Evolutionary conservation across 345 rosid genomes (phyloP).

Genomic region (Salix suchowensis): DNA sequence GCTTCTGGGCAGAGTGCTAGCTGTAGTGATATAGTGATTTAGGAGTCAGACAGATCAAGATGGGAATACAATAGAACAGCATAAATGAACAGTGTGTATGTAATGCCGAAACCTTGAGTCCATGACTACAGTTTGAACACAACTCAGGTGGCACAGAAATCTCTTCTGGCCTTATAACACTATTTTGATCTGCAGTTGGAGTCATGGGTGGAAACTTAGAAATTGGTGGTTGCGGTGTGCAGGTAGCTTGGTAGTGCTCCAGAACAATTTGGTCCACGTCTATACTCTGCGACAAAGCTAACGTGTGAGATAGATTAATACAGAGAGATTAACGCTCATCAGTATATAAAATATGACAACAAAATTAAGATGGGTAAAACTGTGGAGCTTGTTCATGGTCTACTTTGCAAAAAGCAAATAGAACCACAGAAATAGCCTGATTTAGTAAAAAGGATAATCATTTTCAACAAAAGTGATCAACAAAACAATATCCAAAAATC

Average conservation of each 20-base stretch:
- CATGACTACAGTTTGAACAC: constrained; percentile 70
- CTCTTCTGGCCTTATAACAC: constrained; percentile 42
- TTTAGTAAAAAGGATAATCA: background rate
- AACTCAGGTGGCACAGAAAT: constrained; percentile 58
- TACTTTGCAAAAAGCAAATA: background rate
- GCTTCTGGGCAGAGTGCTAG: constrained; percentile 83
- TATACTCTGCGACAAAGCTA: constrained; percentile 55
- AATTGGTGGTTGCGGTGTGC: constrained; percentile 68
- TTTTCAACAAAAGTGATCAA: background rate
- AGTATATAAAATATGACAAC: constrained; percentile 9
- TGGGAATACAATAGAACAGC: constrained; percentile 12
- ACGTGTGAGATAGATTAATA: background rate
- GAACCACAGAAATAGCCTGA: background rate
- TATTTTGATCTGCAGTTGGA: constrained; percentile 39
- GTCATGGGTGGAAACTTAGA: constrained; percentile 52
- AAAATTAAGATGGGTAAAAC: constrained; percentile 2
- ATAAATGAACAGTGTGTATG: constrained; percentile 1
- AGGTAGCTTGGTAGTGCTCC: constrained; percentile 72
- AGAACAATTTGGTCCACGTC: constrained; percentile 87
- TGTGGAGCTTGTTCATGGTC: background rate
- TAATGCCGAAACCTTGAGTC: constrained; percentile 48
- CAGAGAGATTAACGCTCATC: constrained; percentile 2
- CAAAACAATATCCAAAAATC: background rate
- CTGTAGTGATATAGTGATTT: constrained; percentile 43
- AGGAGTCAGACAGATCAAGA: constrained; percentile 24